These are phyloP conservation scores for Chlamydomonas schloesseri DNA, from an alignment of 139 green algal species.

Conservation along the genomic window DNA sequence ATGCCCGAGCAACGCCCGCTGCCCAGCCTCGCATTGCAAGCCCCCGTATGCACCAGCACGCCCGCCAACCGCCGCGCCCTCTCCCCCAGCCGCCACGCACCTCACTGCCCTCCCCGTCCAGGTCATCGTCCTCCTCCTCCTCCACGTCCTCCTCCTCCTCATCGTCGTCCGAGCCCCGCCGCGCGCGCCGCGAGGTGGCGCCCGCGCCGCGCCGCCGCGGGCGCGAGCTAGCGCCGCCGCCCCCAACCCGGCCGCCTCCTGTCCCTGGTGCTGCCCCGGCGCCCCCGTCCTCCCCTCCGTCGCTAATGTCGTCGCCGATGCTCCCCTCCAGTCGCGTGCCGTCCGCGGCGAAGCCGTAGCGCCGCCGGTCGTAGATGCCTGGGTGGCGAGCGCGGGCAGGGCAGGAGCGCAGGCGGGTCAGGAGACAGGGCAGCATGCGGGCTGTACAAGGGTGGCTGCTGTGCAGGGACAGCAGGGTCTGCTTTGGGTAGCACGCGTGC, in stretches of 20 bases:
- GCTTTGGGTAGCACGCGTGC: no score
- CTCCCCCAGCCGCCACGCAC: background rate
- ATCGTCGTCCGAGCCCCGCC: background rate
- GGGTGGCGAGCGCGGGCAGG: background rate
- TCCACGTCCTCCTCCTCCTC: constrained; percentile 42
- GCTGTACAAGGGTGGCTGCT: no score
- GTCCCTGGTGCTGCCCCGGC: background rate
- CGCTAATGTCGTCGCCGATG: background rate
- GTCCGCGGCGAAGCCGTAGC: constrained; percentile 42
- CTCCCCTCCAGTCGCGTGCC: background rate
- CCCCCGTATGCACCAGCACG: no score
- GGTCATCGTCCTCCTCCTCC: constrained; percentile 24
- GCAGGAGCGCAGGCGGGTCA: no score
- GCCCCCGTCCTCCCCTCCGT: background rate
- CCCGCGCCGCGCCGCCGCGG: background rate
- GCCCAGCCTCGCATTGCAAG: no score
- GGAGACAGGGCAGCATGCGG: no score
- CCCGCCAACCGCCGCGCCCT: no score
- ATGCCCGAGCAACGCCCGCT: no score
- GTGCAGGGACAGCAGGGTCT: no score
- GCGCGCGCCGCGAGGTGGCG: background rate
- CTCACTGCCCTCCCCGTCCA: background rate
- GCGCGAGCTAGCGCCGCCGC: background rate
- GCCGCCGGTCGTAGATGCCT: constrained; percentile 63
- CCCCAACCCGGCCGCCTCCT: background rate